phyloP scores from a whole-genome alignment of 202 grass and related monocot species.

The Miscanthus sacchariflorus region DNA sequence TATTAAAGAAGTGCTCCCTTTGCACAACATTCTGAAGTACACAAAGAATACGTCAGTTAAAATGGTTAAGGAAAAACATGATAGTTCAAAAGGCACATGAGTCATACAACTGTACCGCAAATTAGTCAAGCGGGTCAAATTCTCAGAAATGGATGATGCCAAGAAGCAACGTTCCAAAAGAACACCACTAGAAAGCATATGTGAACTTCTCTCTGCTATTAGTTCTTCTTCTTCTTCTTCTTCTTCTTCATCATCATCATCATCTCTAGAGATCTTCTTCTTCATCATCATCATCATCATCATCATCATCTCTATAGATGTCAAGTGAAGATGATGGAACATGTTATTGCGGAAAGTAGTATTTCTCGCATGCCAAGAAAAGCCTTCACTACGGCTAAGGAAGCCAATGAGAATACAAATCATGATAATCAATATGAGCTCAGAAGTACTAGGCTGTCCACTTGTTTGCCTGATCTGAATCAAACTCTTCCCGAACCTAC shows the following conservation, averaged over 20 bases:
- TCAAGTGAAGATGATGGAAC: slow-evolving; percentile 42
- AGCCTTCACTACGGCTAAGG: slow-evolving; percentile 16
- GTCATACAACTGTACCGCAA: neutral
- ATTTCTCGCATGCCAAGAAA: slow-evolving; percentile 35
- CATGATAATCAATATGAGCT: slow-evolving; percentile 17
- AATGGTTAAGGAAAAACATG: too few relatives aligned
- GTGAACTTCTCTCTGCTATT: slow-evolving; percentile 56
- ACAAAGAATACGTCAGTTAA: too few relatives aligned
- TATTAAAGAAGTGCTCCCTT: slow-evolving; percentile 31
- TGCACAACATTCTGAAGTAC: slow-evolving; percentile 54
- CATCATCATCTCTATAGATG: slow-evolving; percentile 41
- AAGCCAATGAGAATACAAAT: slow-evolving; percentile 34
- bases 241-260: neutral
- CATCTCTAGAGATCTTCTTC: slow-evolving; percentile 36
- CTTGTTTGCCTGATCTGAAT: slow-evolving; percentile 61
- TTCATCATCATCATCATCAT: too few relatives aligned
- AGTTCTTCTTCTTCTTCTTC: slow-evolving; percentile 20
- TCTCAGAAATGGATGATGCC: slow-evolving; percentile 44
- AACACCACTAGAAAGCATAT: slow-evolving; percentile 43
- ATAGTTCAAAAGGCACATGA: too few relatives aligned
- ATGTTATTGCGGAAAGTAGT: slow-evolving; percentile 35
- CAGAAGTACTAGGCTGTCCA: slow-evolving; percentile 11
- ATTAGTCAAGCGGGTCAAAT: slow-evolving; percentile 55
- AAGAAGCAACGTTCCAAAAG: slow-evolving; percentile 47
- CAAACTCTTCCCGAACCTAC: slow-evolving; percentile 34